These are phyloP conservation scores for Rhizopogon vesiculosus DNA, from an alignment of 768 basidiomycete genomes.

Conservation along the genomic window DNA sequence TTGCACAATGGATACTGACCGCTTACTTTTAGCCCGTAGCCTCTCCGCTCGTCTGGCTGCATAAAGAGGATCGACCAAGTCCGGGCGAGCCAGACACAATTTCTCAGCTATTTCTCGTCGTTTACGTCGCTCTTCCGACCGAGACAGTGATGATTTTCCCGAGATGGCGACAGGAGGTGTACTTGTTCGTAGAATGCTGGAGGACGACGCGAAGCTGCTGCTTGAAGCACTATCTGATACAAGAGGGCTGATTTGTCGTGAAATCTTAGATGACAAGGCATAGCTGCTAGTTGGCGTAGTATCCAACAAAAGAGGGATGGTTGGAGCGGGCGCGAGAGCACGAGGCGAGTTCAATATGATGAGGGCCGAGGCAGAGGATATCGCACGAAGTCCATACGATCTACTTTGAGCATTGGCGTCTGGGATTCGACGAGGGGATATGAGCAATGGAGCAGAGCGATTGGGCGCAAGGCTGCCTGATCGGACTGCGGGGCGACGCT, in stretches of 20 bases:
- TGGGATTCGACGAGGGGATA: background rate
- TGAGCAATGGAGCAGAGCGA: background rate
- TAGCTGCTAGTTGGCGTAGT: background rate
- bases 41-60: constrained; percentile 19
- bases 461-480: background rate
- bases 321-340: background rate
- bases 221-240: background rate
- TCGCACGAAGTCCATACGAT: background rate
- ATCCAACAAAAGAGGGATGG: background rate
- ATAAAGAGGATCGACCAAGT: constrained; percentile 32
- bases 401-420: background rate
- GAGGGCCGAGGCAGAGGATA: background rate
- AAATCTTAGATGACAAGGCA: background rate
- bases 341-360: background rate
- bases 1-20: background rate
- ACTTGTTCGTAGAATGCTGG: background rate
- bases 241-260: background rate
- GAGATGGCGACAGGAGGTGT: background rate
- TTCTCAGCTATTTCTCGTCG: constrained; percentile 30
- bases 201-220: background rate
- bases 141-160: background rate
- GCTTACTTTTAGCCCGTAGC: constrained; percentile 4
- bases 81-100: constrained; percentile 40
- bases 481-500: background rate
- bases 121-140: constrained; percentile 13